A percentile compares a stretch with the other conserved stretches of the same genome.
Conservation (phyloP, 2,329 filamentous ascomycete species). For the Colletotrichum magnum region DNA sequence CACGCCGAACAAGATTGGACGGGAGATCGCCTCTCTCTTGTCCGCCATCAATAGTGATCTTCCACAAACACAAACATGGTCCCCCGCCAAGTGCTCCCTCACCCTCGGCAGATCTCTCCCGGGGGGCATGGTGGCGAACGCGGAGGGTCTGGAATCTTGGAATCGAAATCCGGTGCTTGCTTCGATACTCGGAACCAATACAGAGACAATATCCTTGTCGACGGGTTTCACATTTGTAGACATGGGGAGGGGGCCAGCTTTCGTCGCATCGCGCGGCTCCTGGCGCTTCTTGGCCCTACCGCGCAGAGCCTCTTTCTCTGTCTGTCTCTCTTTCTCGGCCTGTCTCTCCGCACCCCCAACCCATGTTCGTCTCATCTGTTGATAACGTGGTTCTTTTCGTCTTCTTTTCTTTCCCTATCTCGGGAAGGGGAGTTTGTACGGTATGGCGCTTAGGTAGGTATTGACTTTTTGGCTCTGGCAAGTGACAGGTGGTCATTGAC, state of each 20-base stretch:
- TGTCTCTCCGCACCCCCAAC: background rate
- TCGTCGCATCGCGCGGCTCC: slow-evolving; percentile 18
- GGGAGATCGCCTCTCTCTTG: slow-evolving; percentile 4
- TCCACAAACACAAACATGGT: background rate
- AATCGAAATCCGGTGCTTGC: background rate
- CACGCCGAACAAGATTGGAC: background rate
- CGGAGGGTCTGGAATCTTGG: background rate
- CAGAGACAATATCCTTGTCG: slow-evolving; percentile 15
- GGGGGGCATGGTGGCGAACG: background rate
- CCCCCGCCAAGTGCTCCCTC: background rate
- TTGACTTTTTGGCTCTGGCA: background rate
- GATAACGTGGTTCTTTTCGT: too few relatives aligned
- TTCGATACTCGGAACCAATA: background rate
- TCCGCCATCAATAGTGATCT: background rate
- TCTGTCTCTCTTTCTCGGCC: too few relatives aligned
- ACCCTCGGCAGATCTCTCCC: slow-evolving; percentile 13
- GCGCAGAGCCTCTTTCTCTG: background rate
- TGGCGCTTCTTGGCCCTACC: background rate
- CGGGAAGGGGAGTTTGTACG: background rate
- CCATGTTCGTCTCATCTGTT: slow-evolving; percentile 38
- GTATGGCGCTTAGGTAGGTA: too few relatives aligned
- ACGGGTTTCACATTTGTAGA: background rate
- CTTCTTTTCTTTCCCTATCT: too few relatives aligned
- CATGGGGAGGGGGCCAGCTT: too few relatives aligned
- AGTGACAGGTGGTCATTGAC: background rate